Percentiles rank a stretch among this genome's conserved stretches.
These are phyloP conservation scores for Chytriomyces confervae DNA, from an alignment of 192 early-diverging fungal genomes.

Conservation along the genomic window DNA sequence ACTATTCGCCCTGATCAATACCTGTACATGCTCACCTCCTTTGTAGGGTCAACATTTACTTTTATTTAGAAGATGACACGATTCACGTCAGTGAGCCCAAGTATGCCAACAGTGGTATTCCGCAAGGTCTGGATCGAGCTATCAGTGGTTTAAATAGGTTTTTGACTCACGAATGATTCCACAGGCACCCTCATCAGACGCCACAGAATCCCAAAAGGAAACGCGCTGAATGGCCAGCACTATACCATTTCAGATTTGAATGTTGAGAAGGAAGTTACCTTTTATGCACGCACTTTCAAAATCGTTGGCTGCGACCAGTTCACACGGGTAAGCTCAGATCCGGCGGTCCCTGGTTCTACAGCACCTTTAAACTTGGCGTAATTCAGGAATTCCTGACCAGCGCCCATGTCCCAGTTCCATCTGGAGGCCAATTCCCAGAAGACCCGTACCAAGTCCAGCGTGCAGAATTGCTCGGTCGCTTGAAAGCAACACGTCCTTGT, in stretches of 20 bases:
- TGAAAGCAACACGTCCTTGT: slow-evolving; percentile 55
- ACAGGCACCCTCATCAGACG: slow-evolving; percentile 61
- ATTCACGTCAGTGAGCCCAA: slow-evolving; percentile 67
- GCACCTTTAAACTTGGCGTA: not conserved
- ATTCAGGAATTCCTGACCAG: slow-evolving; percentile 49
- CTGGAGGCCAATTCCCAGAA: slow-evolving; percentile 47
- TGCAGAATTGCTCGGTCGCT: slow-evolving; percentile 46
- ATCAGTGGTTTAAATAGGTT: not conserved
- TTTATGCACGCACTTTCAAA: slow-evolving; percentile 64
- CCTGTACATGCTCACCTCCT: not conserved
- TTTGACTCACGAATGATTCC: not conserved
- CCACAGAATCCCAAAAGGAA: slow-evolving; percentile 59
- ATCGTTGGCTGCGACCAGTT: slow-evolving; percentile 69
- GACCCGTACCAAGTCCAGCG: slow-evolving; percentile 59
- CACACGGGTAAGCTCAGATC: slow-evolving; percentile 51
- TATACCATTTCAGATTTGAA: slow-evolving; percentile 62
- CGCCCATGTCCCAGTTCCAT: slow-evolving; percentile 44
- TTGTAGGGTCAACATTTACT: slow-evolving; percentile 61
- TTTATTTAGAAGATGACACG: slow-evolving; percentile 66
- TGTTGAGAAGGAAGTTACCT: slow-evolving; percentile 59
- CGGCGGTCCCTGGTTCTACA: not conserved
- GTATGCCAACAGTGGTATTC: slow-evolving; percentile 61
- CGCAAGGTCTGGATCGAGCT: slow-evolving; percentile 49
- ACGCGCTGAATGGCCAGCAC: slow-evolving; percentile 51
- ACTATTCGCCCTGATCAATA: not conserved